A percentile compares a stretch with the other conserved stretches of the same genome.
Conservation (phyloP, 441 rosid species). For the Metrosideros polymorpha region DNA sequence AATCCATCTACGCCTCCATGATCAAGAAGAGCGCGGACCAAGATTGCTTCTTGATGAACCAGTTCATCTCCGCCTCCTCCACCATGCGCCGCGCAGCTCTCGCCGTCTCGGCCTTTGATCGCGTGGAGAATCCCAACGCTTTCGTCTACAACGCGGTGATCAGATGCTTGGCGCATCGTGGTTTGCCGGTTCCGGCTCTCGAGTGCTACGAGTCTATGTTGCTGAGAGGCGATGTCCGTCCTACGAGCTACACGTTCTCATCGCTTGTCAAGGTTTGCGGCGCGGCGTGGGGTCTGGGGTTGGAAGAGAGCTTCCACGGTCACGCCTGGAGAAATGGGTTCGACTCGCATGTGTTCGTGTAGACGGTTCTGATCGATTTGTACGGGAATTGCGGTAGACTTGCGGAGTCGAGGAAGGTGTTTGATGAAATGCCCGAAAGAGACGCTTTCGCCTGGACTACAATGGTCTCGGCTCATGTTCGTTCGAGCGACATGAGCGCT, state of each 20-base stretch:
- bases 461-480: constrained; percentile 26
- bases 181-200: constrained; percentile 22
- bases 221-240: constrained; percentile 30
- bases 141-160: constrained; percentile 47
- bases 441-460: constrained; percentile 41
- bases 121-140: constrained; percentile 31
- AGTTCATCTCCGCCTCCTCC: constrained; percentile 32
- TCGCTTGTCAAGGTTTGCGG: constrained; percentile 37
- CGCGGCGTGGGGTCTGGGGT: constrained; percentile 5
- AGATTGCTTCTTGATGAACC: constrained; percentile 36
- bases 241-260: constrained; percentile 43
- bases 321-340: constrained; percentile 39
- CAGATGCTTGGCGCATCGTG: constrained; percentile 22
- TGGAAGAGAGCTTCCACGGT: constrained; percentile 34
- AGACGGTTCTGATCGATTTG: constrained; percentile 37
- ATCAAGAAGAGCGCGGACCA: constrained; percentile 30
- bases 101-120: constrained; percentile 23
- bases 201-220: constrained; percentile 22
- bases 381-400: constrained; percentile 22
- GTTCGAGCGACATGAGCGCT: constrained; percentile 28
- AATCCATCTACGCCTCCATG: constrained; percentile 36
- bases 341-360: constrained; percentile 31
- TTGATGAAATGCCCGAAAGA: constrained; percentile 53
- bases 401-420: constrained; percentile 33
- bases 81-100: constrained; percentile 17